These are phyloP conservation scores for Russula sp. DNA, from an alignment of 768 basidiomycete genomes.

Conservation along the genomic window DNA sequence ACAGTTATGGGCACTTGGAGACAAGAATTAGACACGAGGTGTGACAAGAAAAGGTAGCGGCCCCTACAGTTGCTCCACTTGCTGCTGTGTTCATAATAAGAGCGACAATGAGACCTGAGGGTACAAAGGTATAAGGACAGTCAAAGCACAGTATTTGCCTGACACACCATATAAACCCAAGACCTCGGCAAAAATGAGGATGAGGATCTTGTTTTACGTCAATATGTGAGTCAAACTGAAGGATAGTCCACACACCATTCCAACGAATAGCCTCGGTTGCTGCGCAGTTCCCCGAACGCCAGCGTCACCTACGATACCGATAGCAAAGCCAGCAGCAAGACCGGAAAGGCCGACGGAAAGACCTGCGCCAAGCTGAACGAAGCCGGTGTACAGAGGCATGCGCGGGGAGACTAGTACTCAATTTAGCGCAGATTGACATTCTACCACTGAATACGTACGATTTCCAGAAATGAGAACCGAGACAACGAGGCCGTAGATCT, in stretches of 20 bases:
- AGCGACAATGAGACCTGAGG: constrained; percentile 42
- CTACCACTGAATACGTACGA: constrained; percentile 53
- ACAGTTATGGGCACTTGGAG: constrained; percentile 13
- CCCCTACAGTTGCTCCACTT: neutral
- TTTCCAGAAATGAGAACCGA: constrained; percentile 88
- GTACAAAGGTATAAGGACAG: constrained; percentile 1
- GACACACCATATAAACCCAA: constrained; percentile 78
- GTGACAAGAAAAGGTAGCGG: neutral
- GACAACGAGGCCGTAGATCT: constrained; percentile 99
- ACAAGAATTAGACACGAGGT: neutral
- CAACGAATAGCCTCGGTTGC: constrained; percentile 90
- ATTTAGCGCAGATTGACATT: neutral
- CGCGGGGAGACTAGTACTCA: constrained; percentile 10
- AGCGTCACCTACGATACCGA: constrained; percentile 98
- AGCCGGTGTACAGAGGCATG: constrained; percentile 76
- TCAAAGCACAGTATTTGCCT: neutral
- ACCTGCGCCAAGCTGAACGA: constrained; percentile 91
- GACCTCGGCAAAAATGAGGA: constrained; percentile 97
- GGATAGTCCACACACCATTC: constrained; percentile 55
- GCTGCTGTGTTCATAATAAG: constrained; percentile 44
- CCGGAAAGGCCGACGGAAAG: constrained; percentile 91
- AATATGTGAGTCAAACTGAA: neutral
- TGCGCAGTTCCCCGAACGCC: constrained; percentile 97
- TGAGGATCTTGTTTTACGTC: constrained; percentile 39
- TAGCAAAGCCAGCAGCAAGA: constrained; percentile 94